These are phyloP conservation scores for Artemisia tridentata DNA, from an alignment of 129 eudicot species.

Conservation along the genomic window DNA sequence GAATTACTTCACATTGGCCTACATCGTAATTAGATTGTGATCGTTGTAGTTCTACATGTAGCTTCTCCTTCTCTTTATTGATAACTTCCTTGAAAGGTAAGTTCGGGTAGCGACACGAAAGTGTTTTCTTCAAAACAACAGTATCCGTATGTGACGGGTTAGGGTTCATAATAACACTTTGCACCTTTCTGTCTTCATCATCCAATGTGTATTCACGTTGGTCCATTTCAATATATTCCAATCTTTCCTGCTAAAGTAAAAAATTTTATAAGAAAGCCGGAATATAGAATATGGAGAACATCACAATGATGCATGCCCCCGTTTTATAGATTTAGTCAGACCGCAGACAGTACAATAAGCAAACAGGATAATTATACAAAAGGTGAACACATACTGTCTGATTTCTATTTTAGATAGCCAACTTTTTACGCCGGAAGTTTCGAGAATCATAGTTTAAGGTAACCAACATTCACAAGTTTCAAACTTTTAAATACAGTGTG, in stretches of 20 bases:
- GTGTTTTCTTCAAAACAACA: conserved; percentile 67
- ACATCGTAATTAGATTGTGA: conserved; percentile 87
- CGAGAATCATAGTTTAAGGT: not conserved
- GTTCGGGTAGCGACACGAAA: conserved; percentile 93
- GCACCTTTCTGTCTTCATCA: conserved; percentile 87
- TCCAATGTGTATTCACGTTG: conserved; percentile 86
- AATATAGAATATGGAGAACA: not conserved
- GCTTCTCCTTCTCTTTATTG: conserved; percentile 80
- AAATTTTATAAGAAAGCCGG: not conserved
- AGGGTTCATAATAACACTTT: conserved; percentile 78
- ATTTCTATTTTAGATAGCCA: no score
- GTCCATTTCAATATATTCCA: conserved; percentile 78
- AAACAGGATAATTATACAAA: not conserved
- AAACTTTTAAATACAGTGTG: not conserved
- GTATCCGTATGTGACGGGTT: conserved; percentile 65
- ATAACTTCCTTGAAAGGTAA: conserved; percentile 69
- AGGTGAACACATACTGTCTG: no score
- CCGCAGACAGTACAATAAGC: not conserved
- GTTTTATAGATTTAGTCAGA: no score
- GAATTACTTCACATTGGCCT: conserved; percentile 86
- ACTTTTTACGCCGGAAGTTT: no score
- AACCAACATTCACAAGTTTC: not conserved
- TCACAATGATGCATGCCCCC: no score
- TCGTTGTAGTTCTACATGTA: conserved; percentile 77
- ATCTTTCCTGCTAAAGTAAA: conserved; percentile 57